Base-by-base conservation (phyloP, 805 yeast genomes). In the Lachancea nothofagi region DNA sequence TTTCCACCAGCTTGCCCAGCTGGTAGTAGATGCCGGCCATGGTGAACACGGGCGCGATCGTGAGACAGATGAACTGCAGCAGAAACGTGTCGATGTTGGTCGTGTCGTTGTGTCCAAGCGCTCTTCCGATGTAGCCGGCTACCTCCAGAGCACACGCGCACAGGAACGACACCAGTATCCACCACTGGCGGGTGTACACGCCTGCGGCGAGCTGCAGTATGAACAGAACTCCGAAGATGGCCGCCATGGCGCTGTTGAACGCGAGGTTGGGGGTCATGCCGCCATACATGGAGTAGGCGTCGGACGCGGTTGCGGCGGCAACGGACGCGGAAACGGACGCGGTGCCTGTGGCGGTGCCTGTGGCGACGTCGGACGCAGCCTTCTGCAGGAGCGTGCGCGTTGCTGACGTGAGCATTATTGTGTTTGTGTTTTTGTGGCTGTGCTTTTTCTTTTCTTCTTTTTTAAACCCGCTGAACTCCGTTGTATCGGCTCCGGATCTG, bases 1-100 rank as follows among this genome's bases (percentile, higher is more conserved):
- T 59, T 41, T 80, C 77, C 33, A 79, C 66, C 36, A 82, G 50
- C 59, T 84, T 82, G 5, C 83, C 87, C 47, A 87, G 62, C 39
- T 78, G 67, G 48, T 72, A 81, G 62, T 87, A 88, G 2, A 87
- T 68, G 1, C 90, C 95, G 3, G 83, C 96, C 84, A 84, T 82
- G 32, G 83, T 66, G 57, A 87, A 82, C 15, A 85, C 86, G 0
- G 96, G 96, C 0, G 86, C 90, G 34, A 87, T 61, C 0, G 90
- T 84, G 41, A 86, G 63, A 51, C 80, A 69, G 40, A 79, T 72
- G 46, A 81, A 72, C 58, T 87, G 94, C 50, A 79, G 61, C 30
- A 82, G 53, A 53, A 70, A 87, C 21, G 69, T 64, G 36, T 69
- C 57, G 29, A 61, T 46, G 26, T 62, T 52, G 12, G 46, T 27